phyloP scores from a whole-genome alignment of 2,329 filamentous ascomycete species.

The Calonectria crousiana region DNA sequence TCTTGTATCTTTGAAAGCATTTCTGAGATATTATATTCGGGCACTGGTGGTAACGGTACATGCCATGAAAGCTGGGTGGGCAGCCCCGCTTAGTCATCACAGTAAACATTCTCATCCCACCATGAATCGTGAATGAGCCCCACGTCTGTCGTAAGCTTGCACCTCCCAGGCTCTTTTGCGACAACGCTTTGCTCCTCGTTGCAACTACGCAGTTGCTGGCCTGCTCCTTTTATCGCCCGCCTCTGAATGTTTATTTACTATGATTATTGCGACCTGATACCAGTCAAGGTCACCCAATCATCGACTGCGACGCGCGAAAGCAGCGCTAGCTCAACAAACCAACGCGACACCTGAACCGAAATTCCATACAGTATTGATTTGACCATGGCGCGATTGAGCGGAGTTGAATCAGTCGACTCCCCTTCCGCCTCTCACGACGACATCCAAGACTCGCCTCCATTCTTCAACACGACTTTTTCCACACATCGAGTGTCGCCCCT shows the following conservation, averaged over 20 bases:
- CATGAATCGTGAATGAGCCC: not conserved
- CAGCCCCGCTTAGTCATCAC: not conserved
- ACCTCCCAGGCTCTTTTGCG: not conserved
- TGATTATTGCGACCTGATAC: no score
- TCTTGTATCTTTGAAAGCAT: not conserved
- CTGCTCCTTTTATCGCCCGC: not conserved
- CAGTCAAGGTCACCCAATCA: not conserved
- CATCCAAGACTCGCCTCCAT: conserved; percentile 51
- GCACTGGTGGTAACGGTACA: not conserved
- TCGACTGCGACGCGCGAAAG: not conserved
- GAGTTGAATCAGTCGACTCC: conserved; percentile 30
- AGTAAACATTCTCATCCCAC: not conserved
- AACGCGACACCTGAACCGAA: not conserved
- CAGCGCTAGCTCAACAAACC: not conserved
- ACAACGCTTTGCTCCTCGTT: not conserved
- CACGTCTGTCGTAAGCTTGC: not conserved
- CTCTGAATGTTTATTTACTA: no score
- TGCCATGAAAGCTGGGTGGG: not conserved
- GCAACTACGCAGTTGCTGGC: not conserved
- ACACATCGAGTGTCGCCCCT: conserved; percentile 68
- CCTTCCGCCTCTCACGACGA: conserved; percentile 30
- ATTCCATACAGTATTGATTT: not conserved
- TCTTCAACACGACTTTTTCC: conserved; percentile 72
- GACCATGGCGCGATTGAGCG: conserved; percentile 40
- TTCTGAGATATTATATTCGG: not conserved